phyloP scores from a whole-genome alignment of 2,329 filamentous ascomycete genomes.

The Seiridium cupressi region DNA sequence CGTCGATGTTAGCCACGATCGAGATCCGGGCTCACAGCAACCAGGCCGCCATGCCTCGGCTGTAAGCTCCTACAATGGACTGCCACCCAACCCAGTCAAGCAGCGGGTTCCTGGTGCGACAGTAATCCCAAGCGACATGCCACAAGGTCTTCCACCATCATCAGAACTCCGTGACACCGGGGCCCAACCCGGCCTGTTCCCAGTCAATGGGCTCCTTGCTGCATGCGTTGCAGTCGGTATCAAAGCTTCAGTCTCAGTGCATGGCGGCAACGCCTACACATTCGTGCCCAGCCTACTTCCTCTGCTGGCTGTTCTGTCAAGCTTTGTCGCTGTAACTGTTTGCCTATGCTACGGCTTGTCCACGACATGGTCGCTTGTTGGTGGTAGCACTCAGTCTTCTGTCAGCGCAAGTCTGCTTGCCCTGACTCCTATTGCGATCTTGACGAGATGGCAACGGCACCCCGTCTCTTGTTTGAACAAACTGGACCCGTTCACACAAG shows the following conservation, averaged over 20 bases:
- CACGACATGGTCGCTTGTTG: background rate
- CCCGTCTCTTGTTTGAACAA: slow-evolving; percentile 3
- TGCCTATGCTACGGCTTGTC: background rate
- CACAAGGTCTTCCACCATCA: background rate
- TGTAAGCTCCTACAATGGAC: background rate
- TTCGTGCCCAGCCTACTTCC: background rate
- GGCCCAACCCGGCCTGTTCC: background rate
- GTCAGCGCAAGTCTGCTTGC: background rate
- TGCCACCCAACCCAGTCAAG: background rate
- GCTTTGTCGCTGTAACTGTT: background rate
- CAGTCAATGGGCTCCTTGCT: background rate
- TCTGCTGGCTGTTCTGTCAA: background rate
- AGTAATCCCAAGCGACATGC: background rate
- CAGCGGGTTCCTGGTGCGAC: slow-evolving; percentile 1
- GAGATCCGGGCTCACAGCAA: background rate
- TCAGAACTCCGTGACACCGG: too few relatives aligned
- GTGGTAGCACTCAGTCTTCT: background rate
- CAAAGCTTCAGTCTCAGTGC: background rate
- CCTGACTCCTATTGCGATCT: background rate
- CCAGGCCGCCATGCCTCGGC: background rate
- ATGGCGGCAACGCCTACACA: background rate
- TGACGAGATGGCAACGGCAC: background rate
- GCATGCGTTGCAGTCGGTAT: background rate
- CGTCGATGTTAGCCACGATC: background rate
- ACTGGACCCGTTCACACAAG: slow-evolving; percentile 7